Evolutionary conservation across 371 early-diverging fungal genomes (phyloP).

Genomic region (Circinella minor): DNA sequence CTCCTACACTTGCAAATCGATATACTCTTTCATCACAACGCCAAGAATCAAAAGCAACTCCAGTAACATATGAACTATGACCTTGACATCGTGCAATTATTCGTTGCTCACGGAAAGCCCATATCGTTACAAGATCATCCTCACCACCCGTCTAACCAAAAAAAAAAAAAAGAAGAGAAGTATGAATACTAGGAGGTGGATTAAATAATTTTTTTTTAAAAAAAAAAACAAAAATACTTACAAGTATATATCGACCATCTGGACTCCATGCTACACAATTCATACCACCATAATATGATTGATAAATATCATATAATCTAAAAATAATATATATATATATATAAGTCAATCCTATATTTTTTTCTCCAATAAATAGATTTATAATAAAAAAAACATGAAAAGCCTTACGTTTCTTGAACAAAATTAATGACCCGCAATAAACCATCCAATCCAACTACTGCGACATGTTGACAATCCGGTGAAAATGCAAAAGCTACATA

Average conservation of each 20-base stretch:
- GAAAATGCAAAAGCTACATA: constrained; percentile 78
- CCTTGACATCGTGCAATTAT: constrained; percentile 92
- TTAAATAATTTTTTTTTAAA: not conserved
- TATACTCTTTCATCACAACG: constrained; percentile 83
- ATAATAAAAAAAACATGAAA: not conserved
- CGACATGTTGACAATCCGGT: constrained; percentile 84
- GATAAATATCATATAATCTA: constrained; percentile 73
- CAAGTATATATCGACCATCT: constrained; percentile 90
- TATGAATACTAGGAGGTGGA: no score
- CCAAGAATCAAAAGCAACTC: constrained; percentile 92
- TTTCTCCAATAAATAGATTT: not conserved
- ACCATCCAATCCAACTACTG: constrained; percentile 82
- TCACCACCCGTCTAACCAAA: constrained; percentile 80
- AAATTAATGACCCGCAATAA: constrained; percentile 79
- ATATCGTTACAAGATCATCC: constrained; percentile 95
- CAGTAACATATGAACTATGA: constrained; percentile 90
- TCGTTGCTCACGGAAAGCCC: constrained; percentile 78
- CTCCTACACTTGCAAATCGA: constrained; percentile 91
- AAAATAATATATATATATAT: not conserved
- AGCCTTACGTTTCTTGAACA: constrained; percentile 59
- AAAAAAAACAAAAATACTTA: constrained; percentile 31
- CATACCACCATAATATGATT: constrained; percentile 85
- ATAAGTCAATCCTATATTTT: not conserved
- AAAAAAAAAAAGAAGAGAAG: no score
- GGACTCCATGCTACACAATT: constrained; percentile 92